Conservation (phyloP, 2,329 filamentous ascomycete species). For the Colletotrichum siamense region DNA sequence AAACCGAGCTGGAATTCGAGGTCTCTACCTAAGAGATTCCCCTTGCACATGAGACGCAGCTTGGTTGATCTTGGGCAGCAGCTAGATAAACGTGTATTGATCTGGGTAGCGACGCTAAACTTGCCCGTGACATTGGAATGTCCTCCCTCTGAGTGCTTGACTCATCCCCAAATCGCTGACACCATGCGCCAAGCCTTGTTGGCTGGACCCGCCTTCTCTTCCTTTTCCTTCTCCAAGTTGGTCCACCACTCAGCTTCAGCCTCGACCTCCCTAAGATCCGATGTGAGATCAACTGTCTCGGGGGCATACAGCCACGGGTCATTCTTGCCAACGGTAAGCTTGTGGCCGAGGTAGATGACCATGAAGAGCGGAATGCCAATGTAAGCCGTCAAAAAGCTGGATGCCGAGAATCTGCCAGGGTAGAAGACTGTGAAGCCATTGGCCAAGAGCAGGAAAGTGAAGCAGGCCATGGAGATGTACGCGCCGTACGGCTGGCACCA, state of each 20-base stretch:
- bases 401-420: slow-evolving; percentile 58
- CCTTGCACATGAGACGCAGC: not conserved
- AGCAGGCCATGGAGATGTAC: not conserved
- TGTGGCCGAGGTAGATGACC: slow-evolving; percentile 44
- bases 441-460: not conserved
- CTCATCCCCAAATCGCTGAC: not conserved
- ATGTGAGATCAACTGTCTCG: not conserved
- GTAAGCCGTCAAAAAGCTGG: slow-evolving; percentile 67
- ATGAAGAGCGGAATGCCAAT: slow-evolving; percentile 68
- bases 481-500: slow-evolving; percentile 1
- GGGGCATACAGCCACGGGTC: not conserved
- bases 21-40: not conserved
- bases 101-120: not conserved
- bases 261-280: not conserved
- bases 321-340: slow-evolving; percentile 27
- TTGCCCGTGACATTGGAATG: not conserved
- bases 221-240: not conserved
- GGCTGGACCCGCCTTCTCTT: not conserved
- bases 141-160: not conserved
- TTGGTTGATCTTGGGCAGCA: not conserved
- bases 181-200: not conserved
- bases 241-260: not conserved
- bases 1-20: not conserved
- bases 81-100: not conserved
- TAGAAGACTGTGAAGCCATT: slow-evolving; percentile 72